Evolutionary conservation across 164 flowering plant species (phyloP), one percentile per base, ranked within the genome.

Genomic region (Aristolochia fimbriata): DNA sequence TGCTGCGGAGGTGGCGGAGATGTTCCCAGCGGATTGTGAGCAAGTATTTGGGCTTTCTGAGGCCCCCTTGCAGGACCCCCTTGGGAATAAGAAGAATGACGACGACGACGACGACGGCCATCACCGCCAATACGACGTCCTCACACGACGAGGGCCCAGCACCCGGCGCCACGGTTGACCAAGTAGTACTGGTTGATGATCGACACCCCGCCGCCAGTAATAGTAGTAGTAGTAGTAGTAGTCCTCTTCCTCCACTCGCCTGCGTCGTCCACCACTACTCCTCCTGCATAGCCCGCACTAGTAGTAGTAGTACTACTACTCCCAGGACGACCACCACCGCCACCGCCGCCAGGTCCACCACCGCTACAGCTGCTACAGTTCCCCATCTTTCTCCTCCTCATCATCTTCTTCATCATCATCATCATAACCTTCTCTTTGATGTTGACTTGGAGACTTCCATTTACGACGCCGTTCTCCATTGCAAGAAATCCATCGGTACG

Each of bases 401-500:
- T 17, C 19, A 33, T n/a, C 15, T 17, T 14, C 15, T 62, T n/a
- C n/a, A n/a, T n/a, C n/a, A 27, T 27, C 30, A 27, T 56, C 55
- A 31, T 27, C 21, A 23, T 17, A 30, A 33, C 25, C 15, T 17
- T 14, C 15, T 62, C 45, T 24, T 62, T 9, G 65, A 46, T 30
- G 41, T 58, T 23, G 70, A 78, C 53, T 33, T 46, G n/a, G 88
- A 83, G 66, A 68, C 70, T 70, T 71, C 82, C 15, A 81, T 85
- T 20, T 43, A 68, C 45, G 92, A 83, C 58, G 92, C 92, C 4
- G 77, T 86, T 73, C 87, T 86, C 45, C 81, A 86, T 62, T 86
- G 92, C 75, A 83, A 82, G 65, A 81, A 74, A 72, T 83, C 88
- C n/a, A 73, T 68, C 51, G 81, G 83, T 74, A 65, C 20, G 60